A percentile compares a stretch with the other conserved stretches of the same genome.
phyloP scores from a whole-genome alignment of 345 rosid genomes.

The Conringia planisiliqua region DNA sequence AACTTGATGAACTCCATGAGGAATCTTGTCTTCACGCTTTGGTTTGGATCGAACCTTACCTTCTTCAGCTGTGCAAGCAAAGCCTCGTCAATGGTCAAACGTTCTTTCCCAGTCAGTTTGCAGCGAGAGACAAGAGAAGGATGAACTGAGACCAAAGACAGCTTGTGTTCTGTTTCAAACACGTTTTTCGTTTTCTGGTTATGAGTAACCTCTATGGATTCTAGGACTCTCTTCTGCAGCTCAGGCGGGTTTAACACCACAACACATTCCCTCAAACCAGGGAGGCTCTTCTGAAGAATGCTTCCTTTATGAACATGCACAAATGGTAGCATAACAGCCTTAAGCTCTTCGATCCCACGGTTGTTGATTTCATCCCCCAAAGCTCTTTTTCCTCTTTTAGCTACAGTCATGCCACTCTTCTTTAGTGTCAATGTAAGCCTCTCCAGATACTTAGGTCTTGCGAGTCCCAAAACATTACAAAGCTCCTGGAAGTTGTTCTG shows the following conservation, averaged over 20 bases:
- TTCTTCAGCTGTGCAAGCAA: conserved; percentile 33
- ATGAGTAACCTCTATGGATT: conserved; percentile 26
- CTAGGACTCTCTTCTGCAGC: conserved; percentile 33
- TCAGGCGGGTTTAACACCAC: conserved; percentile 36
- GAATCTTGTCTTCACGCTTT: conserved; percentile 58
- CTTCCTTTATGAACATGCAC: conserved; percentile 78
- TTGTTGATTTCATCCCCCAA: conserved; percentile 14
- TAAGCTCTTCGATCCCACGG: conserved; percentile 32
- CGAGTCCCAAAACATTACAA: conserved; percentile 34
- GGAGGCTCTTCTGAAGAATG: conserved; percentile 64
- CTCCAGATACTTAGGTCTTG: conserved; percentile 31
- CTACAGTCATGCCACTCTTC: conserved; percentile 32
- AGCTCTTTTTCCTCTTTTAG: conserved; percentile 12
- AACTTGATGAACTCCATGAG: conserved; percentile 46
- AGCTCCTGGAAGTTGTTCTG: conserved; percentile 83
- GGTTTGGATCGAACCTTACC: conserved; percentile 34
- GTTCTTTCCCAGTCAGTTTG: conserved; percentile 22
- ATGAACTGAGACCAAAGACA: conserved; percentile 57
- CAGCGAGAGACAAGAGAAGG: conserved; percentile 51
- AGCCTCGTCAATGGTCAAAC: background rate
- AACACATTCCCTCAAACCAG: conserved; percentile 50
- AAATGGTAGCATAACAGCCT: conserved; percentile 43
- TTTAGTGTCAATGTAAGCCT: conserved; percentile 27
- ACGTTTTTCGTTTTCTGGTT: conserved; percentile 17
- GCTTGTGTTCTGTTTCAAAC: conserved; percentile 33